Conservation (phyloP, 495 filamentous ascomycete species). For the Penicillium ucsense region DNA sequence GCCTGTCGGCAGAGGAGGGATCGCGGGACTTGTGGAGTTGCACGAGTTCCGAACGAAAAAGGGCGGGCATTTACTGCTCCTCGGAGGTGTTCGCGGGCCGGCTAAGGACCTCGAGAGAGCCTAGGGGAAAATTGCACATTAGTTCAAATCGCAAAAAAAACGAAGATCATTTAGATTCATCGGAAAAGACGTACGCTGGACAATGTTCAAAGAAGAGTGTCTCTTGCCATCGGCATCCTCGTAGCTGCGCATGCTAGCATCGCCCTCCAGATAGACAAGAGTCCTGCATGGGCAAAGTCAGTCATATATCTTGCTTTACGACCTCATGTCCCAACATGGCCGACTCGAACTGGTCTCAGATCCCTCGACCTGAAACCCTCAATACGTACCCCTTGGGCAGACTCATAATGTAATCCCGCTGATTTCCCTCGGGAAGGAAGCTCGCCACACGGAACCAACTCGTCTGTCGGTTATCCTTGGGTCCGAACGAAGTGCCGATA, state of each 20-base stretch:
- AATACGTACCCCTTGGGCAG: slow-evolving; percentile 71
- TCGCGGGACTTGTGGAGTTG: neutral
- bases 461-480: slow-evolving; percentile 51
- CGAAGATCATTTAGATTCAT: too few species aligned
- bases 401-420: slow-evolving; percentile 53
- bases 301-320: too few species aligned
- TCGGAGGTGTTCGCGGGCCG: slow-evolving; percentile 19
- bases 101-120: slow-evolving; percentile 50
- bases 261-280: slow-evolving; percentile 64
- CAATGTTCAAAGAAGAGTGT: slow-evolving; percentile 47
- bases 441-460: slow-evolving; percentile 68
- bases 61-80: slow-evolving; percentile 8
- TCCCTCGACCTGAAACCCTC: too few species aligned
- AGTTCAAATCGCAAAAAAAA: neutral
- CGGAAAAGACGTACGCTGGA: slow-evolving; percentile 53
- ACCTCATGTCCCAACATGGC: too few species aligned
- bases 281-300: slow-evolving; percentile 33
- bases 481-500: slow-evolving; percentile 49
- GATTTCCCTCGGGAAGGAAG: slow-evolving; percentile 50
- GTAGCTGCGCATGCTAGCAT: slow-evolving; percentile 51
- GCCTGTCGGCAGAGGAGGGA: too few species aligned
- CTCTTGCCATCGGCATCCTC: slow-evolving; percentile 55
- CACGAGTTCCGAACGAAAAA: neutral
- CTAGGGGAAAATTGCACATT: slow-evolving; percentile 21
- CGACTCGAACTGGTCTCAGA: too few species aligned